Evolutionary conservation across 148 eudicot species (phyloP), one percentile per base, ranked within the genome.

Genomic region (Nepenthes mirabilis): DNA sequence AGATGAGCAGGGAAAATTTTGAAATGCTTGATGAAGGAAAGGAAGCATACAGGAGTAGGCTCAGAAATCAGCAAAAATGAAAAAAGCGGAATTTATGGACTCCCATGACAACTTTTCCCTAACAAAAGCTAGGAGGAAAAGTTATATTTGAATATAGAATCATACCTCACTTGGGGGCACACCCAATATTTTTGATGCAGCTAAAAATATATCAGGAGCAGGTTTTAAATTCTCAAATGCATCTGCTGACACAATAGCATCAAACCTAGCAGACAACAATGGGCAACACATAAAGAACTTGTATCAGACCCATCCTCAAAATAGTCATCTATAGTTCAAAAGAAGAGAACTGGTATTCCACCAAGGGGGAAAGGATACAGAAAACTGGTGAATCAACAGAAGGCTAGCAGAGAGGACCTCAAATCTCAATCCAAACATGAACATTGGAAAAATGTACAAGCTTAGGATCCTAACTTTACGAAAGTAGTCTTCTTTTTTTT

Each of bases 221-320:
- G 98, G 98, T 74, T 93, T 93, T 72, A 93, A 60, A 43, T 86
- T 93, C 75, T 93, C 91, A 69, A 93, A 93, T 43, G 94, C 94
- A 83, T 93, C 98, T 63, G 96, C 98, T 55, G 98, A 93, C 60
- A 93, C 96, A 79, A 93, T 88, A 60, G 98, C 95, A 74, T 93
- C 96, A 70, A 93, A 93, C 82, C 98, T 93, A 85, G 61, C 13
- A 62, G 36, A 58, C 2, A 54, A 62, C 3, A 66, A 14, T 32
- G 32, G 11, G 11, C 14, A 49, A n/a, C 52, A 49, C 3, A 49
- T 5, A 1, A 6, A 49, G 52, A n/a, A 49, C 3, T 49, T 11
- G 13, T 3, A 4, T 3, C 8, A 40, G 8, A 8, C 4, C 45
- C 45, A 40, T 40, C 45, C 45, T 40, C 45, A 40, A 40, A 40